Conservation (phyloP, 2,329 filamentous ascomycete genomes). For the Catunica adiposa region DNA sequence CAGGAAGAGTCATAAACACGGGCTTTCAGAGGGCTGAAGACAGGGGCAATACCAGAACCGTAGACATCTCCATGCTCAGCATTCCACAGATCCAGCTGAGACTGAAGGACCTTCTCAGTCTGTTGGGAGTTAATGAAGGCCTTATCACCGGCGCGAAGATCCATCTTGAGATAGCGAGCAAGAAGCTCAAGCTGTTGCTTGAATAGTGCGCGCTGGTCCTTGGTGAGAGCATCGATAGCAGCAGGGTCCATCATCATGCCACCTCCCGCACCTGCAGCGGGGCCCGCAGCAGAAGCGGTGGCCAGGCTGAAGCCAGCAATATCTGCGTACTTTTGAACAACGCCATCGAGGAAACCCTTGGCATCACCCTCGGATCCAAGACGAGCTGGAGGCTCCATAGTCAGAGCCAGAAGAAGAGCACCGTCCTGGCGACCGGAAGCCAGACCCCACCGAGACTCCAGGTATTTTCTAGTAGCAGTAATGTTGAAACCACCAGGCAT, state of each 20-base stretch:
- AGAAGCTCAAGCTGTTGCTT: slow-evolving; percentile 96
- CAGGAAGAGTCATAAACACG: slow-evolving; percentile 95
- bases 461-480: slow-evolving; percentile 82
- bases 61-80: slow-evolving; percentile 95
- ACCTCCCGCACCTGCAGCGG: slow-evolving; percentile 50
- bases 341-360: slow-evolving; percentile 79
- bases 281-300: slow-evolving; percentile 56
- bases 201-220: slow-evolving; percentile 89
- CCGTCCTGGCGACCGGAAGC: slow-evolving; percentile 78
- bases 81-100: slow-evolving; percentile 87
- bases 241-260: slow-evolving; percentile 99
- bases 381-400: slow-evolving; percentile 79
- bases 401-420: slow-evolving; percentile 72
- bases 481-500: slow-evolving; percentile 99
- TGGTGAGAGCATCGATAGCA: slow-evolving; percentile 88
- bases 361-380: slow-evolving; percentile 80
- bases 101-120: slow-evolving; percentile 73
- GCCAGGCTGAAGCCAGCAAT: slow-evolving; percentile 72
- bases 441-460: slow-evolving; percentile 87
- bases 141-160: slow-evolving; percentile 92
- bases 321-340: slow-evolving; percentile 75
- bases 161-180: slow-evolving; percentile 91
- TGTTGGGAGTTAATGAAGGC: slow-evolving; percentile 72
- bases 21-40: slow-evolving; percentile 85
- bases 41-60: slow-evolving; percentile 80